Base-by-base conservation (phyloP, 305 asterid genomes). In the Vinca major region DNA sequence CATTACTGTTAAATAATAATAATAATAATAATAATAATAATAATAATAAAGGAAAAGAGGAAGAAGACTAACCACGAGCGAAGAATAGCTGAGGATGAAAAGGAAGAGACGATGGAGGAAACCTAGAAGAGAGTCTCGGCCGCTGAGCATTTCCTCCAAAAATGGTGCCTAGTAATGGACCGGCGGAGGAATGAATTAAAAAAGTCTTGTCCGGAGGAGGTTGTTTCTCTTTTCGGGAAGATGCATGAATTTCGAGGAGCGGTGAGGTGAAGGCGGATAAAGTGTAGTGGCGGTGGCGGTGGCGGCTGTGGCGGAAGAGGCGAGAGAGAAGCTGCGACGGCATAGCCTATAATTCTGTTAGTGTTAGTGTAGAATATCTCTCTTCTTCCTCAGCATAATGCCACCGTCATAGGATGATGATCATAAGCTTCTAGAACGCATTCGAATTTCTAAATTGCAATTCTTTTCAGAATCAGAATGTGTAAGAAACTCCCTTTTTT, bases 21-120 rank as follows among this genome's bases (percentile, higher is more conserved):
- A 3, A 3, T 26, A 26, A 26, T 26, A 26, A 26, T 26, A 48
- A n/a, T 3, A 44, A 17, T 0, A 43, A 26, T 20, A 2, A 37
- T 14, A 3, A 19, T 36, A 19, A 20, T 26, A 26, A 16, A 13
- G 21, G n/a, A 26, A 13, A 16, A 33, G 16, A 43, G 17, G 5
- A 11, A 9, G 2, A 1, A 11, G 60, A 47, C 83, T 75, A 67
- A 84, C 96, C 77, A 63, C 92, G 83, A 53, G 82, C 71, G 75
- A 80, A 73, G 47, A 72, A 76, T 67, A 75, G 70, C 56, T 74
- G 82, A 63, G 79, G 79, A 74, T 26, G 21, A 69, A 52, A 69
- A 72, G 71, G 73, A 62, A 70, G 72, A 58, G 72, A 64, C 66
- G 74, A 53, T 16, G 81, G 80, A 56, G 84, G 68, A 7, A 75